Evolutionary conservation across 306 rosid species (phyloP), one percentile per base, ranked within the genome.

Genomic region (Castanospermum australe): DNA sequence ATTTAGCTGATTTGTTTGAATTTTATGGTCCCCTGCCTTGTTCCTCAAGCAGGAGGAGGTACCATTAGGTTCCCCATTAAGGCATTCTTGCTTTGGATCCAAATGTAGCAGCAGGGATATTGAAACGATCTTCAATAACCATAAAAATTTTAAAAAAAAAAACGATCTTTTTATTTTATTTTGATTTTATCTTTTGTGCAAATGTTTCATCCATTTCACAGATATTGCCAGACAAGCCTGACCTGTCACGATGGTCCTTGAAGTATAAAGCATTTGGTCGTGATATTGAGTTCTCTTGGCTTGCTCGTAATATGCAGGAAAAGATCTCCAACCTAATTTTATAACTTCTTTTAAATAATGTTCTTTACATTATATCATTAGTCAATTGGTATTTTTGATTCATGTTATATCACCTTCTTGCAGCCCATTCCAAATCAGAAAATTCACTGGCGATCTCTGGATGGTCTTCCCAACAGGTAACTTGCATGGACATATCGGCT

Each of bases 251-350:
- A 45, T 95, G 99, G 99, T 87, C 98, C 8, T 85, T 95, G 83
- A 93, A 93, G 87, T 91, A 95, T 72, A 78, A 86, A 63, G 99
- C 97, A 59, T 91, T 95, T 77, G 96, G 98, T 28, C 98, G 89
- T 42, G 83, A 91, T 69, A 83, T 95, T 61, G 89, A 95, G 61
- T 95, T 64, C 83, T 87, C 99, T 25, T 95, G 99, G 99, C 98
- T 95, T 84, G 94, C 99, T 69, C 92, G 93, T 35, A 95, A 95
- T 86, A 86, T 95, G 97, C 98, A 95, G 97, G 98, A 72, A 92
- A 88, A 62, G 79, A 82, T 85, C 73, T 71, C 82, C 20, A 28
- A 20, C 76, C 79, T 63, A 20, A 48, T 79, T 14, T 72, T 71
- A 24, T 67, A 73, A 6, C 54, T 47, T 75, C 15, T 47, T 15